Percentiles rank a stretch among this genome's conserved stretches.
Conservation (phyloP, 139 green algal species). For the Coelastrella sp. region DNA sequence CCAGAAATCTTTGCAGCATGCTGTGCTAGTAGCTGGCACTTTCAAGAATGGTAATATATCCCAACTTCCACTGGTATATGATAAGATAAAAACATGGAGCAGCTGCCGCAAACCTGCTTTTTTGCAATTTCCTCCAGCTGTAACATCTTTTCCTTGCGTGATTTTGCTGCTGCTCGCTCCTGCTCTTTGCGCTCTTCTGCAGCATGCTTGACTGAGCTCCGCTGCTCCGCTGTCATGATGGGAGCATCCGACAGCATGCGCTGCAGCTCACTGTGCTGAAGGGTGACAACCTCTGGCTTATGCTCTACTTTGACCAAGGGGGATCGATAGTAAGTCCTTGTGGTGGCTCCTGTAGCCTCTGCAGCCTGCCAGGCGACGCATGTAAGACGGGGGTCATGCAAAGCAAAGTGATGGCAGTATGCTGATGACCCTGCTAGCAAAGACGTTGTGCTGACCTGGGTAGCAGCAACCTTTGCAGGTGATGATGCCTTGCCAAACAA, state of each 20-base stretch:
- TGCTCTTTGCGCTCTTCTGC: conserved; percentile 27
- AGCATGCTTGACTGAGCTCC: conserved; percentile 18
- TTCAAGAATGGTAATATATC: neutral
- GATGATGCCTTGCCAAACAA: conserved; percentile 53
- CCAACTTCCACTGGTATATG: too few relatives aligned
- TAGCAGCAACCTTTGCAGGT: neutral
- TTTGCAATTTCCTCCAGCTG: conserved; percentile 76
- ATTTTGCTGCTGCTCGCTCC: conserved; percentile 54
- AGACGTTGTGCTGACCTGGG: too few relatives aligned
- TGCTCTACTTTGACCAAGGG: conserved; percentile 14
- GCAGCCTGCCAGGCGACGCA: too few relatives aligned
- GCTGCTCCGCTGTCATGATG: conserved; percentile 69
- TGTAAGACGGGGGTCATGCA: too few relatives aligned
- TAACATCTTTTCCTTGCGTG: conserved; percentile 82
- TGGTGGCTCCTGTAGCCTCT: neutral
- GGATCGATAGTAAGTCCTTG: neutral
- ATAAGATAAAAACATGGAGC: too few relatives aligned
- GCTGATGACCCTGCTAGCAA: too few relatives aligned
- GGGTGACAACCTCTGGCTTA: conserved; percentile 51
- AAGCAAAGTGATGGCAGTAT: too few relatives aligned
- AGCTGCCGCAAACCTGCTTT: conserved; percentile 50
- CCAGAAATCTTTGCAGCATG: neutral
- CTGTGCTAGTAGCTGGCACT: too few relatives aligned
- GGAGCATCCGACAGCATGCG: conserved; percentile 73
- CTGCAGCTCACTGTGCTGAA: conserved; percentile 62